Percentiles rank a stretch among this genome's conserved stretches.
phyloP scores from a whole-genome alignment of 2,329 filamentous ascomycete genomes.

The Pseudocercospora macadamiae region DNA sequence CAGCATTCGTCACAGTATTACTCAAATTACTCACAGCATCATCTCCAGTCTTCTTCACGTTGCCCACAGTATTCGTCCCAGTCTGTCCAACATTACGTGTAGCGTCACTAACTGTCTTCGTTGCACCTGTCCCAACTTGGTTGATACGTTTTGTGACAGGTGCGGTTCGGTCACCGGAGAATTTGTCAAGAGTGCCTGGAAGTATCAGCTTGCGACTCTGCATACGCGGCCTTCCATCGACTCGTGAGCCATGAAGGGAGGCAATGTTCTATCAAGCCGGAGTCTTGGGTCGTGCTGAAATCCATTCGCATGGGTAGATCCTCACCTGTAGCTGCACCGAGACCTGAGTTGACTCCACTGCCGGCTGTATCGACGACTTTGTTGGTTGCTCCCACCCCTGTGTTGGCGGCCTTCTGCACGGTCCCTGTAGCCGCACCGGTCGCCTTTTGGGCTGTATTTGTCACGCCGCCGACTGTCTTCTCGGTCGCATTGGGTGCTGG shows the following conservation, averaged over 20 bases:
- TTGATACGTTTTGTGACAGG: constrained; percentile 39
- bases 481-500: constrained; percentile 15
- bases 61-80: constrained; percentile 34
- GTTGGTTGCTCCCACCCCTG: constrained; percentile 31
- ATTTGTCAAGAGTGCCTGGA: constrained; percentile 39
- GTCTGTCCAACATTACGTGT: constrained; percentile 44
- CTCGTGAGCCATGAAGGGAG: constrained; percentile 34
- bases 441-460: constrained; percentile 25
- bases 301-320: constrained; percentile 28
- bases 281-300: constrained; percentile 23
- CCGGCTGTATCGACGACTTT: constrained; percentile 32
- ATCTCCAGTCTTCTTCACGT: constrained; percentile 38
- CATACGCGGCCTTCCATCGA: constrained; percentile 31
- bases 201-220: constrained; percentile 18
- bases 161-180: constrained; percentile 34
- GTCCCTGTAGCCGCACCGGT: constrained; percentile 30
- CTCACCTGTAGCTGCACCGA: constrained; percentile 37
- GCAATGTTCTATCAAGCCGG: constrained; percentile 25
- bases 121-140: constrained; percentile 39
- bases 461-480: constrained; percentile 12
- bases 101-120: constrained; percentile 39
- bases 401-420: constrained; percentile 32
- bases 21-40: constrained; percentile 33
- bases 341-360: constrained; percentile 29
- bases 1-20: constrained; percentile 34